These are phyloP conservation scores for Earliella scabrosa DNA, from an alignment of 1,284 basidiomycete genomes.

Conservation along the genomic window DNA sequence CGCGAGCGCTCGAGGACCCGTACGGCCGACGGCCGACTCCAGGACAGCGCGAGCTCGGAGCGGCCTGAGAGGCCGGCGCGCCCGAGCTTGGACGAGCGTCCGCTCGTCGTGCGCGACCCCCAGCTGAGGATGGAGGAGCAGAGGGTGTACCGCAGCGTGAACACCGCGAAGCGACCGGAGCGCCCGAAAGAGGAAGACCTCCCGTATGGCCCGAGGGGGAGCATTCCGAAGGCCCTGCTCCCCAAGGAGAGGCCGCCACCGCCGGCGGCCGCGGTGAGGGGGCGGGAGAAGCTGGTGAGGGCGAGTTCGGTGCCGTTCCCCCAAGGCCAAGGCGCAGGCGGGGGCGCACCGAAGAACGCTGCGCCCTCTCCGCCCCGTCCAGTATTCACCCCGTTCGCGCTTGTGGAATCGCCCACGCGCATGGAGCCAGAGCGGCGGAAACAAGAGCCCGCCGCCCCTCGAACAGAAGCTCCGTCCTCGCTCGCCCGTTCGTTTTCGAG, in stretches of 20 bases:
- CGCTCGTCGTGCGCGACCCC: slow-evolving; percentile 4
- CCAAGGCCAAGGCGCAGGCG: too few species aligned
- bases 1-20: background rate
- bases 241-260: slow-evolving; percentile 4
- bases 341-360: background rate
- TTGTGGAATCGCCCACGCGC: background rate
- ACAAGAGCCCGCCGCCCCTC: too few species aligned
- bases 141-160: background rate
- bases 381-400: slow-evolving; percentile 3
- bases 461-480: too few species aligned
- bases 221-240: slow-evolving; percentile 8
- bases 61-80: background rate
- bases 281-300: background rate
- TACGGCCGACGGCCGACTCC: too few species aligned
- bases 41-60: too few species aligned
- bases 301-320: slow-evolving; percentile 10
- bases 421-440: too few species aligned
- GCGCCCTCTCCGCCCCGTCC: background rate
- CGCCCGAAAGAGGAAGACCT: slow-evolving; percentile 13
- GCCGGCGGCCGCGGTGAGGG: background rate
- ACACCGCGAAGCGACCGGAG: background rate
- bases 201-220: slow-evolving; percentile 11
- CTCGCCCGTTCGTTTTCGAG: background rate
- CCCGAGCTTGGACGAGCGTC: slow-evolving; percentile 1
- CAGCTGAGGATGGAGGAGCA: background rate